Evolutionary conservation across 2,329 filamentous ascomycete genomes (phyloP), one percentile per base, ranked within the genome.

Genomic region (Ophiostoma angusticollis): DNA sequence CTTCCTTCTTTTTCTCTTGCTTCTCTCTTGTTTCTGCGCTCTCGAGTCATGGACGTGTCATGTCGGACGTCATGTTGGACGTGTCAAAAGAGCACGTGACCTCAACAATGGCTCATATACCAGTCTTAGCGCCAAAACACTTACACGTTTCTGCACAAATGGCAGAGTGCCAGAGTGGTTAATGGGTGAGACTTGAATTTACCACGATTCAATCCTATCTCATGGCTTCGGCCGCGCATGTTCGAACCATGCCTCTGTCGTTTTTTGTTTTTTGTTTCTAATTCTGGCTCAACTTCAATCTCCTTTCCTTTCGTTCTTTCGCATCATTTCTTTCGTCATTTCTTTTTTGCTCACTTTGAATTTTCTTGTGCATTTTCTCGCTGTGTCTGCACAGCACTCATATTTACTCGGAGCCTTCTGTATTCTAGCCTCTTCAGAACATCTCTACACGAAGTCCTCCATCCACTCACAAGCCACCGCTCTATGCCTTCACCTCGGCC

Each of bases 131-230:
- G 31, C 12, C 2, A 16, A 31, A 18, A n/a, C 2, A 17, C 6
- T 3, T 16, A 34, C 29, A 28, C 36, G 11, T 37, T 31, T 43
- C 12, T 16, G 30, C 31, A 14, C n/a, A 38, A 41, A 33, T 35
- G 45, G 45, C 45, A 47, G 17, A 47, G 45, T 47, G 45, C 45
- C 45, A 47, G 45, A 47, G 45, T 47, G 45, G 45, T 47, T 47
- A 47, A 47, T 47, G 45, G 45, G 45, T 47, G 45, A 47, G 45
- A 47, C 45, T 47, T 47, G 45, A 47, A 47, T 45, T 23, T n/a
- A 16, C 21, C 12, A 3, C 9, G 13, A 18, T 42, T 42, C 37
- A 40, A 45, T 41, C 31, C 39, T 46, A 47, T 47, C 45, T 47
- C 45, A 47, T 47, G 45, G 45, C 45, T 47, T 47, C 45, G 45